Conservation (phyloP, 1,139 yeast genomes). For the Candida labiduridarum region DNA sequence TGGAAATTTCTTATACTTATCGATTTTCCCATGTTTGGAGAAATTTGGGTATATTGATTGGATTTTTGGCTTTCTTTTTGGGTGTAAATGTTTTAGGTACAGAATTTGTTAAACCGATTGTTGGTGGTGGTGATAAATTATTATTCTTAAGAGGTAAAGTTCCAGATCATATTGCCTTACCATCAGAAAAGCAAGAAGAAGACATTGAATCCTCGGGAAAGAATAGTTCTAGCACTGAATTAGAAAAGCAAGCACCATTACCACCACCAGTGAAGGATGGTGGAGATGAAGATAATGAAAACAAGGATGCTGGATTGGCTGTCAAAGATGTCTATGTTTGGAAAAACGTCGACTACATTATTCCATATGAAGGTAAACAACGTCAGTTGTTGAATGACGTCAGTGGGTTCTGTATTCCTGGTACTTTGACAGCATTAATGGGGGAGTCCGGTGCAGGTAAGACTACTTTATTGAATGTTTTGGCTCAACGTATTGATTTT, state of each 20-base stretch:
- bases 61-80: constrained; percentile 54
- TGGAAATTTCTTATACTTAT: constrained; percentile 44
- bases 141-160: constrained; percentile 57
- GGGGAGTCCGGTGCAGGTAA: constrained; percentile 76
- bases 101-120: constrained; percentile 53
- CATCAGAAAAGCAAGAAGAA: constrained; percentile 20
- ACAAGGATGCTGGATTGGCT: constrained; percentile 23
- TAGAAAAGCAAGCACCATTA: constrained; percentile 6
- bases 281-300: constrained; percentile 39
- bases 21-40: constrained; percentile 60
- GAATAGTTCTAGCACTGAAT: background rate
- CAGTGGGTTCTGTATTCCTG: constrained; percentile 69
- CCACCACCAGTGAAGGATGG: constrained; percentile 17
- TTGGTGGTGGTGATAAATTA: constrained; percentile 60
- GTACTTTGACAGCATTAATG: constrained; percentile 72
- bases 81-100: constrained; percentile 47
- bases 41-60: constrained; percentile 62
- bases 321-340: constrained; percentile 42
- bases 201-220: constrained; percentile 15
- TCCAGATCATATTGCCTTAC: constrained; percentile 32
- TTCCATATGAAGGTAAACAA: constrained; percentile 41
- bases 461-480: constrained; percentile 60
- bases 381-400: constrained; percentile 56
- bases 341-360: constrained; percentile 46
- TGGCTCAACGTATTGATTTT: constrained; percentile 59